Conservation (phyloP, 2,329 filamentous ascomycete species). For the Diaporthe amygdali region DNA sequence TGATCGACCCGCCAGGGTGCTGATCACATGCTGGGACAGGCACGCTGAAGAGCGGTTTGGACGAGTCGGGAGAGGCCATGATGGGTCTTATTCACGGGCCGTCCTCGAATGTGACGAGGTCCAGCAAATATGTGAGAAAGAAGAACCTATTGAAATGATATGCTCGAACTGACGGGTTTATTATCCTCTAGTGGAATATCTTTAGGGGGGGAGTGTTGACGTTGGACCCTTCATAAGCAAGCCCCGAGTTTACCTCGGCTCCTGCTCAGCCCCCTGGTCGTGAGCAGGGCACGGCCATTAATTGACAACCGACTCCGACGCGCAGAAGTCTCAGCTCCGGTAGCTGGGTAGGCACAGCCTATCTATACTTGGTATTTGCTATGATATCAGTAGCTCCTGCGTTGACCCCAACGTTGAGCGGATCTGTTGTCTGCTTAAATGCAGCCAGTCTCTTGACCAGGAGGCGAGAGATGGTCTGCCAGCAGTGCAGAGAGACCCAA, state of each 20-base stretch:
- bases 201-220: neutral
- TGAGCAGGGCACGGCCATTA: neutral
- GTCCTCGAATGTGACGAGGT: neutral
- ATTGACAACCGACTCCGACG: neutral
- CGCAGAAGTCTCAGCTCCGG: neutral
- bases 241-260: constrained; percentile 7
- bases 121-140: neutral
- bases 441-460: neutral
- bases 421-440: neutral
- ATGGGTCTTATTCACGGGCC: constrained; percentile 4
- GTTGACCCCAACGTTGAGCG: neutral
- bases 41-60: constrained; percentile 60
- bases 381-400: neutral
- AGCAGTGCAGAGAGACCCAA: neutral
- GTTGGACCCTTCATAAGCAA: neutral
- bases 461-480: neutral
- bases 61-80: constrained; percentile 30
- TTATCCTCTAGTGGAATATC: neutral
- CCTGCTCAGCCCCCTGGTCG: neutral
- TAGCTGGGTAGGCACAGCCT: neutral
- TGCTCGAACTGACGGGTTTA: neutral
- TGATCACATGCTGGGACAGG: constrained; percentile 53
- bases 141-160: neutral
- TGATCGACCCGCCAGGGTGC: constrained; percentile 62
- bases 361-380: neutral